Evolutionary conservation across 768 basidiomycete genomes (phyloP).

Genomic region (Nevesoporus exiguus): DNA sequence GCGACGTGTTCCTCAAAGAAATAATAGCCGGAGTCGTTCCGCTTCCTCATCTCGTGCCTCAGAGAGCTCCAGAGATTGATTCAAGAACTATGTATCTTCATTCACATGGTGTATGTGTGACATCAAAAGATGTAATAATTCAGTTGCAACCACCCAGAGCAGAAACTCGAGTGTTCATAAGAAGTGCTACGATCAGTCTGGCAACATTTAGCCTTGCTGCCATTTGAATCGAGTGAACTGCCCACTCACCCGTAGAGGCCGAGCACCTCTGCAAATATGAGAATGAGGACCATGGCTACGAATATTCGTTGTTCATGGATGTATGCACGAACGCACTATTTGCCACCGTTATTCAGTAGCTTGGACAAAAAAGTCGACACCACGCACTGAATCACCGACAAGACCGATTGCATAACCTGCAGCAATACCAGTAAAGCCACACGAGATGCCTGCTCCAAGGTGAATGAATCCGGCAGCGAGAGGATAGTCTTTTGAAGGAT

Average conservation of each 20-base stretch:
- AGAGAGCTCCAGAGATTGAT: slow-evolving; percentile 13
- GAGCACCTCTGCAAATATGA: slow-evolving; percentile 89
- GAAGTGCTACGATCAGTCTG: slow-evolving; percentile 83
- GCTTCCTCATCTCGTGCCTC: slow-evolving; percentile 19
- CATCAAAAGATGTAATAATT: slow-evolving; percentile 6
- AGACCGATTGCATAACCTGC: slow-evolving; percentile 94
- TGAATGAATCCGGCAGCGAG: slow-evolving; percentile 88
- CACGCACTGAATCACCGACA: slow-evolving; percentile 87
- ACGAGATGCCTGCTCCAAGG: slow-evolving; percentile 87
- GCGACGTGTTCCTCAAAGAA: slow-evolving; percentile 36
- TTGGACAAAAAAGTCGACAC: neutral
- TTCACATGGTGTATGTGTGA: slow-evolving; percentile 15
- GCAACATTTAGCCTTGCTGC: neutral
- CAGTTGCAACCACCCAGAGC: slow-evolving; percentile 30
- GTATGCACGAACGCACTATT: slow-evolving; percentile 85
- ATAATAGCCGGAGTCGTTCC: slow-evolving; percentile 23
- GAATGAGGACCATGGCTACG: slow-evolving; percentile 94
- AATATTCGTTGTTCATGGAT: slow-evolving; percentile 89
- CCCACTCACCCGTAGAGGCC: slow-evolving; percentile 75
- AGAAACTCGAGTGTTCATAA: slow-evolving; percentile 81
- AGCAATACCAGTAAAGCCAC: slow-evolving; percentile 86
- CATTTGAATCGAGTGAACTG: neutral
- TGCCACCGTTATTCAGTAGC: slow-evolving; percentile 1
- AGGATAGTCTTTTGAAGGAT: slow-evolving; percentile 63
- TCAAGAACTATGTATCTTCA: slow-evolving; percentile 6